These are phyloP conservation scores for Colletotrichum abscissum DNA, from an alignment of 2,329 filamentous ascomycete species.

Conservation along the genomic window DNA sequence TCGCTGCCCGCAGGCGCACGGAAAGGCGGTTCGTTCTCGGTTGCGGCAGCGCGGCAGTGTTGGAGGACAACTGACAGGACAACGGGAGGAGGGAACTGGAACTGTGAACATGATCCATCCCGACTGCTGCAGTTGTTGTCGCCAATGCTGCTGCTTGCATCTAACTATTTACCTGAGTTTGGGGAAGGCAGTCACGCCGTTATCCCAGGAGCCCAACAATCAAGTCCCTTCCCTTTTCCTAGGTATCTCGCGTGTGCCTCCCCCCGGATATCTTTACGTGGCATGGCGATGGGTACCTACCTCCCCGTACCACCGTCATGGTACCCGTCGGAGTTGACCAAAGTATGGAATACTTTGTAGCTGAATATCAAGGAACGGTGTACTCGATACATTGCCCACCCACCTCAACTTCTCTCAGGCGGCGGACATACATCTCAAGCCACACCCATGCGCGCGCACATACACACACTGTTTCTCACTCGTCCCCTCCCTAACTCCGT, in stretches of 20 bases:
- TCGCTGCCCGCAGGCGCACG: too few species aligned
- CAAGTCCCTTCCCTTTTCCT: not conserved
- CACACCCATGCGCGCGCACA: conserved; percentile 2
- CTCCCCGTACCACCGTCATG: not conserved
- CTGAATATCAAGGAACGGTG: not conserved
- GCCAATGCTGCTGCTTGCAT: not conserved
- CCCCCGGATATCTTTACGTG: not conserved
- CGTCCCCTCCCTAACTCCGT: not conserved
- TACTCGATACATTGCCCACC: not conserved
- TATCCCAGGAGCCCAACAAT: not conserved
- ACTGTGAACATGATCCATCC: not conserved
- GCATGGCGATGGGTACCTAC: not conserved
- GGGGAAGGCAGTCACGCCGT: not conserved
- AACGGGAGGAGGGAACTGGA: not conserved
- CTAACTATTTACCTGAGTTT: not conserved
- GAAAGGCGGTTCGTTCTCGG: not conserved
- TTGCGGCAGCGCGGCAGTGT: not conserved
- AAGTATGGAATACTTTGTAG: not conserved
- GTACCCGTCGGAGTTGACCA: conserved; percentile 7
- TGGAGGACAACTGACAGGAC: not conserved
- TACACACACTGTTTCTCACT: not conserved
- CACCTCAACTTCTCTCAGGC: not conserved
- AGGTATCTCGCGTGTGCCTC: not conserved
- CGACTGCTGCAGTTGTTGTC: not conserved
- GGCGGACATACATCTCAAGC: not conserved